A percentile compares a stretch with the other conserved stretches of the same genome.
Evolutionary conservation across 208 protist species (phyloP).

Genomic region (Acanthamoeba sp.): DNA sequence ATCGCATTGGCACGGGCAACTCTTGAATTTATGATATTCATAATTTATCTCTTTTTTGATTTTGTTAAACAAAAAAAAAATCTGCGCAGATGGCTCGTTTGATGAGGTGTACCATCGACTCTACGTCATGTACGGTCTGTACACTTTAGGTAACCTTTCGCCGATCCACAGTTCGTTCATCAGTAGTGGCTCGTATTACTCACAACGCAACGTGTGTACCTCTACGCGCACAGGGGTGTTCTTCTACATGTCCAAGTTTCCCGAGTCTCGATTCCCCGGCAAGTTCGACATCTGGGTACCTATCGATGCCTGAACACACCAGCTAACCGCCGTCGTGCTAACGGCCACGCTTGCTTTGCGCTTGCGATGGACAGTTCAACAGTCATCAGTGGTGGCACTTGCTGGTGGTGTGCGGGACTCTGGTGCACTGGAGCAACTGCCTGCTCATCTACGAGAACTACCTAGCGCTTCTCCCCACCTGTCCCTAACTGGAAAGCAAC

Average conservation of each 20-base stretch:
- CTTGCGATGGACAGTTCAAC: neutral
- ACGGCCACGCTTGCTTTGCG: neutral
- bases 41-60: neutral
- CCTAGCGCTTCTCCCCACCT: neutral
- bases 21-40: too few species aligned
- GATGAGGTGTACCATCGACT: constrained; percentile 35
- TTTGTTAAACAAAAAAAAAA: too few species aligned
- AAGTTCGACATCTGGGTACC: constrained; percentile 13
- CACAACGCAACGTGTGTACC: too few species aligned
- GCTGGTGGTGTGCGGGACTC: constrained; percentile 21
- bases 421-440: constrained; percentile 43
- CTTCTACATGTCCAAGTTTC: constrained; percentile 23
- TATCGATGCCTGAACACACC: too few species aligned
- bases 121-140: constrained; percentile 22
- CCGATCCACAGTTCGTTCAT: too few species aligned
- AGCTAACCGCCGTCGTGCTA: too few species aligned
- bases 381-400: constrained; percentile 36
- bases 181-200: too few species aligned
- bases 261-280: neutral
- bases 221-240: neutral
- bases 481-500: too few species aligned
- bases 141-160: neutral
- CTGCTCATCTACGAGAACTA: constrained; percentile 54
- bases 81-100: neutral
- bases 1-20: too few species aligned